Evolutionary conservation across 106 monocot genomes (phyloP).

Genomic region (Phalaenopsis equestris): DNA sequence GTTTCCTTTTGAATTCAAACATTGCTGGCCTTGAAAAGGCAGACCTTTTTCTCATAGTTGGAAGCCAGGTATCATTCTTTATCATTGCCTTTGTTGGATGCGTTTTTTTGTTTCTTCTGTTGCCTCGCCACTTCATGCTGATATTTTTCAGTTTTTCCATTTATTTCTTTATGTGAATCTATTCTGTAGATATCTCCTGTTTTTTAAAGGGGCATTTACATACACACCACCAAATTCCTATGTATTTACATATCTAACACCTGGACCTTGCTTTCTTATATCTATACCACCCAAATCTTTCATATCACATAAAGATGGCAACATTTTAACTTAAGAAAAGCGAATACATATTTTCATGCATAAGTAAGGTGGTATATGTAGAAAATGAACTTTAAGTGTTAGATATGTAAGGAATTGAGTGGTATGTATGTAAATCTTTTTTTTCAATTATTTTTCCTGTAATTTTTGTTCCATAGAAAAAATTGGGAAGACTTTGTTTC

Average conservation of each 20-base stretch:
- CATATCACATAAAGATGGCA: too few relatives aligned
- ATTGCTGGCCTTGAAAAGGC: slow-evolving; percentile 91
- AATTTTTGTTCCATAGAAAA: neutral
- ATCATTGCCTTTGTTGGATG: neutral
- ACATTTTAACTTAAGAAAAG: too few relatives aligned
- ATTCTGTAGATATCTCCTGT: neutral
- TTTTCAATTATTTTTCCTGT: neutral
- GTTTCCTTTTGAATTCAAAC: slow-evolving; percentile 79
- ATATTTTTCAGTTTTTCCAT: neutral
- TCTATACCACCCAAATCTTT: too few relatives aligned
- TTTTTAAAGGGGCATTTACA: neutral
- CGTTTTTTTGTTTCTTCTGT: neutral
- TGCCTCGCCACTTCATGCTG: neutral
- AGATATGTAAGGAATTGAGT: too few relatives aligned
- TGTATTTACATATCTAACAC: too few relatives aligned
- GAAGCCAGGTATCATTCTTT: slow-evolving; percentile 62
- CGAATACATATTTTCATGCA: too few relatives aligned
- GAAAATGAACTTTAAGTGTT: too few relatives aligned
- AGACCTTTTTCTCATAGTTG: slow-evolving; percentile 85
- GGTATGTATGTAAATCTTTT: neutral
- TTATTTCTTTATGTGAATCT: neutral
- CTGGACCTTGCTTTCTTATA: too few relatives aligned
- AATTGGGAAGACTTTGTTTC: neutral
- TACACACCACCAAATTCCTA: too few relatives aligned
- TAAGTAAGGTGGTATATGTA: too few relatives aligned